A percentile compares a stretch with the other conserved stretches of the same genome.
Conservation (phyloP, 2,329 filamentous ascomycete genomes). For the Xylariaceae sp. region DNA sequence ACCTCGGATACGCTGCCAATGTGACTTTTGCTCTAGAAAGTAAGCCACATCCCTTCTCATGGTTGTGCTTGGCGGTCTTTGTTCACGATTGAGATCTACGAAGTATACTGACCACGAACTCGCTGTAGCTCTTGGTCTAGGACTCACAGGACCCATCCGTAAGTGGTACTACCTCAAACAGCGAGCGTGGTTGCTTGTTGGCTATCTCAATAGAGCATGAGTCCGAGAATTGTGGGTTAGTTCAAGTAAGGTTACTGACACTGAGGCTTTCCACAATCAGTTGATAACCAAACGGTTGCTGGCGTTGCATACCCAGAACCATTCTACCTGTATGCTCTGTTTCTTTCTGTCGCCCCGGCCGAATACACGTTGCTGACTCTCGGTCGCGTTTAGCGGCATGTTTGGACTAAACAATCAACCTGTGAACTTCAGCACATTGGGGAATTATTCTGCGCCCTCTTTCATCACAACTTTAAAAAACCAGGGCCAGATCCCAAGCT, state of each 20-base stretch:
- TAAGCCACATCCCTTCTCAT: too few relatives aligned
- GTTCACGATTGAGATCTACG: too few relatives aligned
- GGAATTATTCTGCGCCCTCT: slow-evolving; percentile 33
- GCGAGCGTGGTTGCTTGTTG: too few relatives aligned
- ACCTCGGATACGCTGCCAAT: slow-evolving; percentile 32
- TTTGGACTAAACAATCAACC: slow-evolving; percentile 37
- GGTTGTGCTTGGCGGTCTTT: too few relatives aligned
- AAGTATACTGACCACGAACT: too few relatives aligned
- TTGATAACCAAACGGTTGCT: slow-evolving; percentile 32
- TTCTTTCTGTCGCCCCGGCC: not conserved
- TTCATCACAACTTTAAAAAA: slow-evolving; percentile 36
- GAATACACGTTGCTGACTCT: slow-evolving; percentile 6
- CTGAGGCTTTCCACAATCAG: not conserved
- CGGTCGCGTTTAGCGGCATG: slow-evolving; percentile 28
- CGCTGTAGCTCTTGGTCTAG: slow-evolving; percentile 22
- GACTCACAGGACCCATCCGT: slow-evolving; percentile 28
- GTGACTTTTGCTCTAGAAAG: slow-evolving; percentile 28
- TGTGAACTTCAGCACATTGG: slow-evolving; percentile 34
- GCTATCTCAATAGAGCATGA: too few relatives aligned
- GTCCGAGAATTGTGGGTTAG: too few relatives aligned
- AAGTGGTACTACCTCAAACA: too few relatives aligned
- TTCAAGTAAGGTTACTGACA: too few relatives aligned
- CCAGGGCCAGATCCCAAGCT: slow-evolving; percentile 34
- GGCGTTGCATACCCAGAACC: slow-evolving; percentile 32
- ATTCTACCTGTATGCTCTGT: slow-evolving; percentile 34